phyloP scores from a whole-genome alignment of 352 stramenopile genomes.

The Peronospora destructor region DNA sequence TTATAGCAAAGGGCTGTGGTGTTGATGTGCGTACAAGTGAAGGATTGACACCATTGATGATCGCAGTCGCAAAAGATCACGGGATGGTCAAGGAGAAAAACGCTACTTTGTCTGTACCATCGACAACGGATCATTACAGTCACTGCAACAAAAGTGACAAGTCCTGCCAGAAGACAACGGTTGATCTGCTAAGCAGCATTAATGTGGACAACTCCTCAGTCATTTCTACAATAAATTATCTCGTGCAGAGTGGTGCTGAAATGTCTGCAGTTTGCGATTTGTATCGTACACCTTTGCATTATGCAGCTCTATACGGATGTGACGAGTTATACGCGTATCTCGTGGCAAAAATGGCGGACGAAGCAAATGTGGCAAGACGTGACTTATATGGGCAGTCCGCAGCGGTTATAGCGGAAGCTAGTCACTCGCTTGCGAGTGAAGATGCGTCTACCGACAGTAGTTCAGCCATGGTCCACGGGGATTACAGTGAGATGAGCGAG shows the following conservation, averaged over 20 bases:
- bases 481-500: constrained; percentile 27
- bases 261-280: constrained; percentile 53
- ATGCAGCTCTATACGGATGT: constrained; percentile 61
- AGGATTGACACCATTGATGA: constrained; percentile 72
- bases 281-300: constrained; percentile 71
- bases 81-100: constrained; percentile 35
- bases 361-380: constrained; percentile 36
- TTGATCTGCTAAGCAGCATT: constrained; percentile 39
- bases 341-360: constrained; percentile 37
- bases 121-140: constrained; percentile 5
- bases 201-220: constrained; percentile 48
- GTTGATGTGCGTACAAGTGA: constrained; percentile 64
- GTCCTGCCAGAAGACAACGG: constrained; percentile 21
- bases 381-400: constrained; percentile 70
- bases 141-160: constrained; percentile 8
- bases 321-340: constrained; percentile 52
- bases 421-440: constrained; percentile 19
- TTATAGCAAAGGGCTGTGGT: constrained; percentile 64
- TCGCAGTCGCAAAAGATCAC: constrained; percentile 50
- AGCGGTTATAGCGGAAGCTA: constrained; percentile 37
- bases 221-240: constrained; percentile 63
- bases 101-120: constrained; percentile 21
- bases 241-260: constrained; percentile 59
- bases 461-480: constrained; percentile 9
- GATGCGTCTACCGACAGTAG: constrained; percentile 15